These are phyloP conservation scores for Conidiobolus incongruus DNA, from an alignment of 371 early-diverging fungal genomes.

Conservation along the genomic window DNA sequence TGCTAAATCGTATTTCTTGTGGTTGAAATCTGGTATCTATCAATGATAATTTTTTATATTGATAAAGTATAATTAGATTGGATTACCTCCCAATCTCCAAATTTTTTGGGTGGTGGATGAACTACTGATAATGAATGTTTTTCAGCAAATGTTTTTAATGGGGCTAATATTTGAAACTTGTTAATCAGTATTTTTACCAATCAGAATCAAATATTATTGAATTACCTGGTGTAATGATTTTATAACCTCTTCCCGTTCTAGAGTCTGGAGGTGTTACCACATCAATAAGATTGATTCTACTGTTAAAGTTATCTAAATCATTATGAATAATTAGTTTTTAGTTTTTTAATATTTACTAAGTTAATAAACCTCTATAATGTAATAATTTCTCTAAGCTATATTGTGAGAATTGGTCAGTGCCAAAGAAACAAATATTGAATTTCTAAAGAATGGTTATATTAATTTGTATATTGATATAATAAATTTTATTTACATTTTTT, in stretches of 20 bases:
- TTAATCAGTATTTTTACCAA: too few relatives aligned
- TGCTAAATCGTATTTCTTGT: slow-evolving; percentile 64
- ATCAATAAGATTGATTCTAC: slow-evolving; percentile 4
- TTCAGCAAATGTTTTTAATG: slow-evolving; percentile 12
- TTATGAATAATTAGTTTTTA: slow-evolving; percentile 4
- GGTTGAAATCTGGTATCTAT: too few relatives aligned
- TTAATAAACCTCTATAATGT: slow-evolving; percentile 15
- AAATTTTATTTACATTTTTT: too few relatives aligned
- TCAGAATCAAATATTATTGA: too few relatives aligned
- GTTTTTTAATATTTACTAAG: slow-evolving; percentile 11
- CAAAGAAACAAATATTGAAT: slow-evolving; percentile 21
- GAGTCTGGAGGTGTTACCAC: slow-evolving; percentile 20
- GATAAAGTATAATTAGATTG: neutral
- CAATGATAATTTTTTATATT: too few relatives aligned
- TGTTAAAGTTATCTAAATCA: neutral
- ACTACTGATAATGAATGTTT: slow-evolving; percentile 9
- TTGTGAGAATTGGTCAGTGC: slow-evolving; percentile 25
- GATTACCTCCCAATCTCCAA: slow-evolving; percentile 17
- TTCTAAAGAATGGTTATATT: too few relatives aligned
- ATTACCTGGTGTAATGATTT: slow-evolving; percentile 4
- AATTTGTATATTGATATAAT: too few relatives aligned
- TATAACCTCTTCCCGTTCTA: slow-evolving; percentile 11
- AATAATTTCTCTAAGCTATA: too few relatives aligned
- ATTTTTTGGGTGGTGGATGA: slow-evolving; percentile 18
- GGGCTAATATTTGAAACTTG: slow-evolving; percentile 8